Evolutionary conservation across 176 grass and related monocot species (phyloP).

Genomic region (Musa schizocarpa): DNA sequence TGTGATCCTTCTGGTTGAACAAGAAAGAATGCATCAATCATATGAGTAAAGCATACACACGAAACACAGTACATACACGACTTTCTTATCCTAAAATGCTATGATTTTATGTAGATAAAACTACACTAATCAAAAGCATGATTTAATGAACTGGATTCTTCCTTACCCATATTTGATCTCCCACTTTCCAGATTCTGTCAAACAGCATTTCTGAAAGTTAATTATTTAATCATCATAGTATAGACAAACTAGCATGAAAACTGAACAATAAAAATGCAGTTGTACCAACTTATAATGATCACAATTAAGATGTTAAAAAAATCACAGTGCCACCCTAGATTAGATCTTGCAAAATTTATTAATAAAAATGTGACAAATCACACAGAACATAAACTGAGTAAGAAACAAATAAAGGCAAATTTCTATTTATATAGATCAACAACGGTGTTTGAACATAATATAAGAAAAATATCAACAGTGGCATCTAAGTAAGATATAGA

Average conservation of each 20-base stretch:
- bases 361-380: too few species aligned
- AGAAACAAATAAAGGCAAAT: too few species aligned
- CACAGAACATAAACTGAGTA: too few species aligned
- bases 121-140: not conserved
- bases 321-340: too few species aligned
- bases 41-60: not conserved
- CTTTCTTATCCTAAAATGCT: not conserved
- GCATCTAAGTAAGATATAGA: too few species aligned
- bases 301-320: too few species aligned
- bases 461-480: too few species aligned
- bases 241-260: not conserved
- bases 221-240: not conserved
- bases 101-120: not conserved
- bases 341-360: not conserved
- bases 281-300: not conserved
- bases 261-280: not conserved
- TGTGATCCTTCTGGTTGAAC: conserved; percentile 5
- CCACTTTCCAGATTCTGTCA: conserved; percentile 11
- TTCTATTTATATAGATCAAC: too few species aligned
- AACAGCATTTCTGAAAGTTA: not conserved
- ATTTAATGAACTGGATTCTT: not conserved
- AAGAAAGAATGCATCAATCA: not conserved
- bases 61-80: not conserved
- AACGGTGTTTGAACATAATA: too few species aligned
- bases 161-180: conserved; percentile 17